Evolutionary conservation across 768 basidiomycete species (phyloP).

Genomic region (Udeniomyces megalosporus): DNA sequence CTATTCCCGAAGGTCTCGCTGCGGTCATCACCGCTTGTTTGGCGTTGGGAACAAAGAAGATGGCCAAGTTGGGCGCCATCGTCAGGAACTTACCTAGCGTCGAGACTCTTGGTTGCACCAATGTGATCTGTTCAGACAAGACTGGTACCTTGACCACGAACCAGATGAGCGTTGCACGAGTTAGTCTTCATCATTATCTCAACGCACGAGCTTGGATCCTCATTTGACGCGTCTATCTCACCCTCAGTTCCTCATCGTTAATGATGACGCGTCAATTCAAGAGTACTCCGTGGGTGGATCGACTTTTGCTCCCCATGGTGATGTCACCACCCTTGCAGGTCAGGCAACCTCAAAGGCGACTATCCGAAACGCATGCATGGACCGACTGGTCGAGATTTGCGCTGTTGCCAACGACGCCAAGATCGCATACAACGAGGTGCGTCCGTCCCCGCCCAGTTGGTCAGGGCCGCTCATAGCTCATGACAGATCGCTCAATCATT

Average conservation of each 20-base stretch:
- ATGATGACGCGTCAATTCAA: constrained; percentile 37
- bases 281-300: constrained; percentile 80
- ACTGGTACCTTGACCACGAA: constrained; percentile 47
- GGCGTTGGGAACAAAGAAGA: constrained; percentile 93
- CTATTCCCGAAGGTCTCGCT: constrained; percentile 95
- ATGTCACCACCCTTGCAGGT: constrained; percentile 50
- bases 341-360: constrained; percentile 31
- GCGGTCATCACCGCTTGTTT: constrained; percentile 95
- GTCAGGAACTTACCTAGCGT: constrained; percentile 91
- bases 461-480: no score
- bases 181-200: no score
- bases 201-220: no score
- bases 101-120: constrained; percentile 92
- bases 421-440: constrained; percentile 51
- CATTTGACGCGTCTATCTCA: not conserved
- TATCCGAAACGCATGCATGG: constrained; percentile 25
- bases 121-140: constrained; percentile 98
- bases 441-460: constrained; percentile 31
- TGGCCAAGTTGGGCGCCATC: constrained; percentile 98
- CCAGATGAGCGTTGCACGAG: constrained; percentile 79
- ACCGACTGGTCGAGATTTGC: constrained; percentile 63
- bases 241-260: constrained; percentile 56
- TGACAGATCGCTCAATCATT: constrained; percentile 25
- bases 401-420: constrained; percentile 91
- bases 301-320: constrained; percentile 74